Base-by-base conservation (phyloP, 768 basidiomycete species). In the Polyporus arcularius region DNA sequence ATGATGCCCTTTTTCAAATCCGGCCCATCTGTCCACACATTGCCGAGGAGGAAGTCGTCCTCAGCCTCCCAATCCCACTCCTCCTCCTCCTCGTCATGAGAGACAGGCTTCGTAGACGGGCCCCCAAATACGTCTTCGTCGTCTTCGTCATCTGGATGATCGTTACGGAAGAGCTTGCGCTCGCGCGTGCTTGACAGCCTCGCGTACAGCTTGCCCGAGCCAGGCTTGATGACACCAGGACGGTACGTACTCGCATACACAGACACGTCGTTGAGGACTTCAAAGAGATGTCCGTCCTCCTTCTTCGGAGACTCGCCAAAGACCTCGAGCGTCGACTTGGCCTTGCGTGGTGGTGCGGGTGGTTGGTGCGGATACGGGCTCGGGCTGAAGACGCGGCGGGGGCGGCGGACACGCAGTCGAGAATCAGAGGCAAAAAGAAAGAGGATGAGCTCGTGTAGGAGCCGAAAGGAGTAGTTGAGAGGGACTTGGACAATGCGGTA, bases 61-160 rank as follows among this genome's bases (percentile, higher is more conserved):
- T 90, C 89, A 2, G 84, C 81, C 53, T 85, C 82, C 89, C 88
- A 90, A 43, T 76, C 79, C 83, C 87, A 89, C 9, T 76, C 79
- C 5, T 79, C 79, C 0, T 79, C 75, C 40, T 75, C 76, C 1
- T 74, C 74, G 16, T 68, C 72, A 4, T 64, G 65, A 12, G n/a
- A 57, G 11, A 4, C 8, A 3, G 21, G 39, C n/a, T 30, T 46
- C 14, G 11, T 21, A 3, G 35, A 43, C 11, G 40, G 21, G 28
- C 50, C 28, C 21, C 46, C 42, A 15, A 62, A 57, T 2, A 63
- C 60, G 46, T 26, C 46, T 7, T 62, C 62, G 4, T 30, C 57
- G 5, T 51, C 48, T 18, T 57, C 30, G 49, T 61, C 28, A 43
- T 62, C 46, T 41, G 62, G 39, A 48, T 47, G 55, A n/a, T 67